Evolutionary conservation across 345 rosid species (phyloP), one percentile per base, ranked within the genome.

Genomic region (Sisymbrium irio): DNA sequence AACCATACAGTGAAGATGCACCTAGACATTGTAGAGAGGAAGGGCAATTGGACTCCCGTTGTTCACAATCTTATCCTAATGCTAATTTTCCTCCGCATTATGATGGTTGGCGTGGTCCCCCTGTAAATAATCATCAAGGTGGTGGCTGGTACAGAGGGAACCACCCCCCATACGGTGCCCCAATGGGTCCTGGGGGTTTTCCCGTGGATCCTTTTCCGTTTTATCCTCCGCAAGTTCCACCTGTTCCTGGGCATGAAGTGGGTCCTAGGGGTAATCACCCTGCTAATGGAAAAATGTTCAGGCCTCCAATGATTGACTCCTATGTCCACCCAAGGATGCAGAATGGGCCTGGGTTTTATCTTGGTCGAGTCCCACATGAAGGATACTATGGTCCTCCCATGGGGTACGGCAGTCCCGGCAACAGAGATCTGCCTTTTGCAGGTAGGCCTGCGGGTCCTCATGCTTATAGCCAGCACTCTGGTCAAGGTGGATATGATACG

Each of bases 91-190:
- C 91, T 46, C 94, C 84, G 71, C 92, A 88, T 56, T 84, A 73
- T 79, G 93, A 85, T 77, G 75, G 83, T 65, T 96, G 93, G 96
- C 97, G 65, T 79, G 93, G 89, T 27, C 91, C 89, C 56, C 93
- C 93, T 11, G 81, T 88, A 44, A 96, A 83, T 85, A 87, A 85
- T 84, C 93, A 86, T 80, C 93, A 88, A 39, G 88, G 89, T 74
- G 92, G 90, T 78, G 87, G 82, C 73, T 92, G 99, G 99, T 95
- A 86, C 77, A 82, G 94, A 83, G 96, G 89, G 55, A 96, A 90
- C 79, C 88, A 88, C 33, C 96, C 97, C 33, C 96, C 97, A 37
- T 92, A 84, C 77, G 93, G 92, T 22, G 61, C 88, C 12, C 90
- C 97, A 44, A 80, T 85, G 81, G 82, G 87, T 42, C 95, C 95